These are phyloP conservation scores for Gleditsia sinensis DNA, from an alignment of 306 rosid species.

Conservation along the genomic window DNA sequence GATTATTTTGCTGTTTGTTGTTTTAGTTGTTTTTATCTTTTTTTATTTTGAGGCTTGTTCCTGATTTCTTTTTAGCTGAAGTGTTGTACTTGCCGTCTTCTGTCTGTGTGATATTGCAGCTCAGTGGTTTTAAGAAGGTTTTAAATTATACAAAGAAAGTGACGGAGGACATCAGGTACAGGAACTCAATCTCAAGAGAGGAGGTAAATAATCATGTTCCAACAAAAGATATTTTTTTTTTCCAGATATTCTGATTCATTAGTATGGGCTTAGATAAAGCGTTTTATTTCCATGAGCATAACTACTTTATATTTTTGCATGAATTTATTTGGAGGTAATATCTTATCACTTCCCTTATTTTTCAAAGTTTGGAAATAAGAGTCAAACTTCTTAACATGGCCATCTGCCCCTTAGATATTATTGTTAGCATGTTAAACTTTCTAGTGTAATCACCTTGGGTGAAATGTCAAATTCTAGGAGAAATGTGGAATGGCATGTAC, in stretches of 20 bases:
- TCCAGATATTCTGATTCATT: constrained; percentile 17
- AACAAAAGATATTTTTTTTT: not conserved
- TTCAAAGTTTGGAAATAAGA: constrained; percentile 5
- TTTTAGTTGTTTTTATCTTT: constrained; percentile 23
- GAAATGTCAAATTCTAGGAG: constrained; percentile 9
- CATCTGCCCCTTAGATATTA: not conserved
- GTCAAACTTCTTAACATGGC: not conserved
- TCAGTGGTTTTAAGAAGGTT: constrained; percentile 97
- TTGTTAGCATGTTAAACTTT: not conserved
- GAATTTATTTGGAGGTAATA: constrained; percentile 26
- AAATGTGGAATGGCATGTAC: not conserved
- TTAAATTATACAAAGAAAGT: constrained; percentile 89
- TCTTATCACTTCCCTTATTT: not conserved
- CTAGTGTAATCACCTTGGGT: not conserved
- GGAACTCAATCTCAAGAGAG: constrained; percentile 83
- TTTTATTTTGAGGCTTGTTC: constrained; percentile 22
- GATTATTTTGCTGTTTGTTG: not conserved
- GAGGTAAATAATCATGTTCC: constrained; percentile 68
- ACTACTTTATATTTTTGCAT: not conserved
- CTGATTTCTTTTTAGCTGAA: constrained; percentile 26
- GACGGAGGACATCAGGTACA: constrained; percentile 77
- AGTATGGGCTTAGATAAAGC: not conserved
- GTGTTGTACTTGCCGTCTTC: constrained; percentile 30
- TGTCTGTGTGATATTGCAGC: constrained; percentile 65
- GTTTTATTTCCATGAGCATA: not conserved